Percentiles rank a stretch among this genome's conserved stretches.
Conservation (phyloP, 106 monocot genomes). For the Gastrodia elata region DNA sequence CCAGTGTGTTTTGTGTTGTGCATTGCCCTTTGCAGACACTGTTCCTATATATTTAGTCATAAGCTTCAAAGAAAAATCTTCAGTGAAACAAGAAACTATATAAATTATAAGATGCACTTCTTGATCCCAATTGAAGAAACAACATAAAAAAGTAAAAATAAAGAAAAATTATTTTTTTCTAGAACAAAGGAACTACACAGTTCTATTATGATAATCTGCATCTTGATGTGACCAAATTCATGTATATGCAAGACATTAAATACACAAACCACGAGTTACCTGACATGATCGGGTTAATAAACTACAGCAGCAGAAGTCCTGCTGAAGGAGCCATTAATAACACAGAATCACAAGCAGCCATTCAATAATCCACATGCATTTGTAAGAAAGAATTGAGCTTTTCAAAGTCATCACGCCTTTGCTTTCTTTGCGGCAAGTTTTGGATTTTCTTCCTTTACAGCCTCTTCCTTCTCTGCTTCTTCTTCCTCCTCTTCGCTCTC, state of each 20-base stretch:
- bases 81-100: too few relatives aligned
- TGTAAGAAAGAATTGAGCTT: neutral
- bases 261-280: neutral
- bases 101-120: too few relatives aligned
- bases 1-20: too few relatives aligned
- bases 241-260: neutral
- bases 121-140: too few relatives aligned
- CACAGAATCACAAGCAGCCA: neutral
- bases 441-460: constrained; percentile 11
- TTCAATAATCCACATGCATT: neutral
- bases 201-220: constrained; percentile 1
- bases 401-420: constrained; percentile 13
- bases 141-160: neutral
- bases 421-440: constrained; percentile 15
- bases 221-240: neutral
- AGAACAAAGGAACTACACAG: too few relatives aligned
- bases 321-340: neutral
- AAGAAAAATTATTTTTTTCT: too few relatives aligned
- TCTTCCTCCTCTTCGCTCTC: constrained; percentile 38
- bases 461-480: constrained; percentile 29
- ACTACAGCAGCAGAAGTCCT: neutral
- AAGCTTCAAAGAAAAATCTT: too few relatives aligned
- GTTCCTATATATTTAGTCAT: too few relatives aligned
- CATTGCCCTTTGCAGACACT: too few relatives aligned
- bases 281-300: neutral